A percentile compares a stretch with the other conserved stretches of the same genome.
phyloP scores from a whole-genome alignment of 169 alveolate genomes.

The Plasmodium vivax region DNA sequence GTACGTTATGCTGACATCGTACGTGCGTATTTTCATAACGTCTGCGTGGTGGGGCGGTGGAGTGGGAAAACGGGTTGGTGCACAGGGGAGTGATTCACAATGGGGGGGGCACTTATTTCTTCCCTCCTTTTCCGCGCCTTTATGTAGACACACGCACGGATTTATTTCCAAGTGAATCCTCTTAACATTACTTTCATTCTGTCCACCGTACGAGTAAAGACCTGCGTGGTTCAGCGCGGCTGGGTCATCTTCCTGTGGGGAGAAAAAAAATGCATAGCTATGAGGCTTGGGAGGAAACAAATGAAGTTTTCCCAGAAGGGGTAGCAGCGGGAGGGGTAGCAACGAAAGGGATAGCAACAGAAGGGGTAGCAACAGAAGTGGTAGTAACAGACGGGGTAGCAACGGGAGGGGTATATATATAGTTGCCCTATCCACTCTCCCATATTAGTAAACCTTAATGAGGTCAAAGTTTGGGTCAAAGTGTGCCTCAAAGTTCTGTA shows the following conservation, averaged over 20 bases:
- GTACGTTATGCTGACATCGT: slow-evolving; percentile 80
- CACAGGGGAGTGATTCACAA: neutral
- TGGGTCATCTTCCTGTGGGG: slow-evolving; percentile 62
- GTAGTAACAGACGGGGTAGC: neutral
- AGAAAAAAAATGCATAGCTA: slow-evolving; percentile 14
- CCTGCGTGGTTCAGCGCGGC: slow-evolving; percentile 38
- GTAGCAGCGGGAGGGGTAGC: neutral
- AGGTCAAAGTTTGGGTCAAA: neutral
- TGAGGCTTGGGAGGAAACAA: neutral
- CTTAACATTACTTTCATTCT: slow-evolving; percentile 17
- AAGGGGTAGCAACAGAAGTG: too few species aligned
- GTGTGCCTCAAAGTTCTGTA: slow-evolving; percentile 46
- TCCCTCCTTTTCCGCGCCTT: neutral
- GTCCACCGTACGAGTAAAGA: neutral
- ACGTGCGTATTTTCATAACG: slow-evolving; percentile 75
- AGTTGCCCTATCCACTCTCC: neutral
- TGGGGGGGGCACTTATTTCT: neutral
- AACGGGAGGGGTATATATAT: neutral
- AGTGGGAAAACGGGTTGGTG: neutral
- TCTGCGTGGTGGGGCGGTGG: neutral
- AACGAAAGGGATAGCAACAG: too few species aligned
- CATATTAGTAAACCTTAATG: slow-evolving; percentile 28
- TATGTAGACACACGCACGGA: neutral
- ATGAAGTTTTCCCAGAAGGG: neutral
- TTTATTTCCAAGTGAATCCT: slow-evolving; percentile 34